phyloP scores from a whole-genome alignment of 768 basidiomycete species.

The Baorangia bicolor region DNA sequence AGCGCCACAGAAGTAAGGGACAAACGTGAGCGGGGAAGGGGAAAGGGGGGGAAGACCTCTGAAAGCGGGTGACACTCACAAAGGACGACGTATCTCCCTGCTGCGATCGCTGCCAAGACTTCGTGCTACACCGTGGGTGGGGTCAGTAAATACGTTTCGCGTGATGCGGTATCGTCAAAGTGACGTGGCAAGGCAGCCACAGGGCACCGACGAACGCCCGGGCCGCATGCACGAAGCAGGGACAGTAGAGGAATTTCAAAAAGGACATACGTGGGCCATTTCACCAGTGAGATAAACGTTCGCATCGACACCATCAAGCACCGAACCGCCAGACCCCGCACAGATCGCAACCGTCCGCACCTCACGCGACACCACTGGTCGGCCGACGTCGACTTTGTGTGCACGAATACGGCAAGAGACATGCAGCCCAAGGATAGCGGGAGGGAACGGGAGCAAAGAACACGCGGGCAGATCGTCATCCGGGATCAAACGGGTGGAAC shows the following conservation, averaged over 20 bases:
- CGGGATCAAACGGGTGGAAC: constrained; percentile 9
- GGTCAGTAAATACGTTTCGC: constrained; percentile 1
- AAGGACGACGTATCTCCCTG: constrained; percentile 77
- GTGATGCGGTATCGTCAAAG: background rate
- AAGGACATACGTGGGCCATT: constrained; percentile 73
- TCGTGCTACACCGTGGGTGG: constrained; percentile 64
- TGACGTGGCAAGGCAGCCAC: constrained; percentile 12
- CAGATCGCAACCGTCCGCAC: constrained; percentile 79
- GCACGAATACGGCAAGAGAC: constrained; percentile 6
- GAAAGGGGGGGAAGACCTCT: background rate
- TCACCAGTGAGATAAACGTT: constrained; percentile 94
- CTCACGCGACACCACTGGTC: constrained; percentile 35
- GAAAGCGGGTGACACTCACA: constrained; percentile 48
- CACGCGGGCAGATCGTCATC: constrained; percentile 14
- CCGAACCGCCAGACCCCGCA: constrained; percentile 83
- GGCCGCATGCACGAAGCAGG: constrained; percentile 2
- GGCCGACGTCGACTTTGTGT: constrained; percentile 65
- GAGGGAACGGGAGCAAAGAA: constrained; percentile 21
- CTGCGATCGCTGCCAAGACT: constrained; percentile 75
- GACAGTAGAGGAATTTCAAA: constrained; percentile 10
- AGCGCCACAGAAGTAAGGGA: constrained; percentile 14
- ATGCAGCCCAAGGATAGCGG: constrained; percentile 4
- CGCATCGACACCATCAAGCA: constrained; percentile 69
- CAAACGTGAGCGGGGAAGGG: background rate
- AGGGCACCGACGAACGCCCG: background rate